Conservation (phyloP, 192 early-diverging fungal genomes). For the Coemansia sp. region DNA sequence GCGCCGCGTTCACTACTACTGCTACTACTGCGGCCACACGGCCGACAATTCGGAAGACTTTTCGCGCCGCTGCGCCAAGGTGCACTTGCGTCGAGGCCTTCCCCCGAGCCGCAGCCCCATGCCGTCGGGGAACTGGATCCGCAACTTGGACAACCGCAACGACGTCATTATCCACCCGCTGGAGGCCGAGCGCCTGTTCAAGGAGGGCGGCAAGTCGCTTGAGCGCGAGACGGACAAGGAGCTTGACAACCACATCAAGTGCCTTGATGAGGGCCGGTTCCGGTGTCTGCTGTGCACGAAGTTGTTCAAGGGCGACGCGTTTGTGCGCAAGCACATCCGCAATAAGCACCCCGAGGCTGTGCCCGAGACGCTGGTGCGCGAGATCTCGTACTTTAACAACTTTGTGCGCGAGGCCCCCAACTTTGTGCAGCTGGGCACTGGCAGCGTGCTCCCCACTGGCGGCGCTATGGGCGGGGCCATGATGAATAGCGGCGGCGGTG, state of each 20-base stretch:
- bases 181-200: constrained; percentile 46
- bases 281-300: constrained; percentile 88
- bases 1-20: constrained; percentile 87
- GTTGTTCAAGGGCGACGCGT: constrained; percentile 91
- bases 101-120: constrained; percentile 23
- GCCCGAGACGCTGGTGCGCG: constrained; percentile 59
- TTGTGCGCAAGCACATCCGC: constrained; percentile 91
- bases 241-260: constrained; percentile 47
- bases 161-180: constrained; percentile 56
- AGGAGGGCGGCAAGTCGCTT: constrained; percentile 54
- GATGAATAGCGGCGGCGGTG: constrained; percentile 8
- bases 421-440: constrained; percentile 54
- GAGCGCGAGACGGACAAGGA: constrained; percentile 50
- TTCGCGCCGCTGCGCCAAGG: constrained; percentile 66
- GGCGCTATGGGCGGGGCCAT: constrained; percentile 19
- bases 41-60: constrained; percentile 84
- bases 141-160: constrained; percentile 52
- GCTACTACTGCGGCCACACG: constrained; percentile 92
- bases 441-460: constrained; percentile 23
- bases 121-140: constrained; percentile 49
- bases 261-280: constrained; percentile 75
- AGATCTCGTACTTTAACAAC: constrained; percentile 81
- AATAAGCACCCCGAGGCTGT: constrained; percentile 78
- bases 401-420: constrained; percentile 87
- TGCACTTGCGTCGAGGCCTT: constrained; percentile 56